Base-by-base conservation (phyloP, 768 basidiomycete species). In the Holtermanniella nyarrowii region DNA sequence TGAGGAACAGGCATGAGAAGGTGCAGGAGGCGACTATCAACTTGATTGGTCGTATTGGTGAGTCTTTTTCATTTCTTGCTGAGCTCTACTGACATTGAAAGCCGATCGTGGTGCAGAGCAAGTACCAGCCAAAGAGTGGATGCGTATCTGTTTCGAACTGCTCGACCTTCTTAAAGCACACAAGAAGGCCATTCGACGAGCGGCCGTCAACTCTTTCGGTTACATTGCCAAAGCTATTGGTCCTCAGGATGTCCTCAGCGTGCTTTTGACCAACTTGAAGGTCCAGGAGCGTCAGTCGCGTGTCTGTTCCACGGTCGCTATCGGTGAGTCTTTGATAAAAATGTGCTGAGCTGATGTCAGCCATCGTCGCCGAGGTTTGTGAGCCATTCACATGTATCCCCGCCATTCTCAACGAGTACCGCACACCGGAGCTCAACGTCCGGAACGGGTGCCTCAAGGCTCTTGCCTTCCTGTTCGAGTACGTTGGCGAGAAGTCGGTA, bases 11-110 rank as follows among this genome's bases (percentile, higher is more conserved):
- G 70, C 95, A 99, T 68, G 95, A 99, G 71, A 99, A 99, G 69
- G 95, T 99, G 60, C 95, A 99, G 70, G 95, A 99, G 72, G 88
- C 95, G 0, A 96, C 91, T 1, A 99, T 99, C 76, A 99, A 99
- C 75, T 79, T 99, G 76, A 97, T 99, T 60, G 95, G 95, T 60
- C 93, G 93, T 74, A 97, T 99, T 60, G 77, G 83, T 79, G 21
- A 57, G 74, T 59, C 2, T 24, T 16, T 37, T 22, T 42, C n/a
- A 7, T 22, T 41, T 18, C 20, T 48, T 31, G 27, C 26, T 22
- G 7, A 11, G 18, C n/a, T 13, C 44, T 48, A 42, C 49, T 27
- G 21, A 46, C 37, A 59, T 45, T 21, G 26, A 20, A 49, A 78
- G 93, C 95, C 52, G 95, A 99, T 81, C 89, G 95, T 73, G 95